These are phyloP conservation scores for Penicillium atrosanguineum DNA, from an alignment of 495 filamentous ascomycete species.

Conservation along the genomic window DNA sequence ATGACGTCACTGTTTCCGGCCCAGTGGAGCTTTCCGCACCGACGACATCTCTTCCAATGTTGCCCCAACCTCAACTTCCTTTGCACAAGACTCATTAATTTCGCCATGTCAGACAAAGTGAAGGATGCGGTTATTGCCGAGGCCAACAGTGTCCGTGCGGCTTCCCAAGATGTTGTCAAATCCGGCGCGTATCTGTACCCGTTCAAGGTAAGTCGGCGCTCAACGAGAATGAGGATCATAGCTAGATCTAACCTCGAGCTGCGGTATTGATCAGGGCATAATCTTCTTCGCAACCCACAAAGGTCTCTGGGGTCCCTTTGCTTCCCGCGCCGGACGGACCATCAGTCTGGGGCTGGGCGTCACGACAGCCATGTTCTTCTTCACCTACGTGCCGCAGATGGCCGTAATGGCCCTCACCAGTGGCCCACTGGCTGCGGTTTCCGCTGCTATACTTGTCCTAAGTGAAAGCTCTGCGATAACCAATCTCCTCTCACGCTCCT, in stretches of 20 bases:
- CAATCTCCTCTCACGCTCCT: constrained; percentile 68
- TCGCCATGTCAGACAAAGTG: constrained; percentile 41
- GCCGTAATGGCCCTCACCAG: constrained; percentile 75
- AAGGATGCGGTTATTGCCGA: constrained; percentile 44
- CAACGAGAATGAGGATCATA: constrained; percentile 11
- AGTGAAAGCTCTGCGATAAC: constrained; percentile 80
- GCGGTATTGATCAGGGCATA: constrained; percentile 55
- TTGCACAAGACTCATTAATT: not conserved
- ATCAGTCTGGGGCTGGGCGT: constrained; percentile 67
- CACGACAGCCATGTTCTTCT: constrained; percentile 76
- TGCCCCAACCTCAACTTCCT: not conserved
- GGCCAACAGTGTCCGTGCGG: constrained; percentile 33
- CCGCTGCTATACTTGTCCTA: constrained; percentile 73
- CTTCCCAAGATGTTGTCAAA: constrained; percentile 60
- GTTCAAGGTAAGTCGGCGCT: constrained; percentile 57
- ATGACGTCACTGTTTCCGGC: not conserved
- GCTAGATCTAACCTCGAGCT: not conserved
- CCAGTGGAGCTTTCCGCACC: not conserved
- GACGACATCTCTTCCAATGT: not conserved
- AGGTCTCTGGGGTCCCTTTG: constrained; percentile 61
- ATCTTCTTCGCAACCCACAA: constrained; percentile 62
- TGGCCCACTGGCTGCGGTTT: constrained; percentile 73
- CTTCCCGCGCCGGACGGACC: constrained; percentile 65
- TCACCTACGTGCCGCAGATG: constrained; percentile 88
- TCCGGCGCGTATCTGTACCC: constrained; percentile 86